phyloP scores from a whole-genome alignment of 2,329 filamentous ascomycete genomes.

The Colletotrichum magnum region DNA sequence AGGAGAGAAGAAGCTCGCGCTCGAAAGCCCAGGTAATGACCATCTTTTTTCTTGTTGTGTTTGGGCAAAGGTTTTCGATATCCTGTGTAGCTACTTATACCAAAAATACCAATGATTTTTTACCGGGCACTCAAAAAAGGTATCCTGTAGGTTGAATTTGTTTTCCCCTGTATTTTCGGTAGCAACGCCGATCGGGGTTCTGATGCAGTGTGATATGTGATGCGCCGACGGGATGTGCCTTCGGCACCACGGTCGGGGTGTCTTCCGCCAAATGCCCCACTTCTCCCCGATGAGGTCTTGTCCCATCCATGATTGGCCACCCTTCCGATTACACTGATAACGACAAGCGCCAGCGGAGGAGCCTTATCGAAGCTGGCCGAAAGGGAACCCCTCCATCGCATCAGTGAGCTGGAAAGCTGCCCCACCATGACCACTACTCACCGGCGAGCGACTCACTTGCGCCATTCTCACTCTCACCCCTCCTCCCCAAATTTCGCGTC shows the following conservation, averaged over 20 bases:
- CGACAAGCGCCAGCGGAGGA: not conserved
- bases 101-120: conserved; percentile 3
- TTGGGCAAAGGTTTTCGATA: not conserved
- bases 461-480: conserved; percentile 4
- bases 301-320: not conserved
- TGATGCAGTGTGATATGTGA: not conserved
- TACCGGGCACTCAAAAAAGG: not conserved
- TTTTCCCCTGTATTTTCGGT: too few relatives aligned
- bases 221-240: too few relatives aligned
- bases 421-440: conserved; percentile 35
- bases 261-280: conserved; percentile 1
- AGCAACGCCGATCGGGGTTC: not conserved
- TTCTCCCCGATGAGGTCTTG: not conserved
- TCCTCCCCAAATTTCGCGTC: conserved; percentile 1
- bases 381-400: conserved; percentile 32
- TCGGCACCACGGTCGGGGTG: too few relatives aligned
- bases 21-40: not conserved
- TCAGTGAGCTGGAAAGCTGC: conserved; percentile 10
- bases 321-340: conserved; percentile 17
- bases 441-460: conserved; percentile 32
- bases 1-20: not conserved
- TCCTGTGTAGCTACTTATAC: conserved; percentile 3
- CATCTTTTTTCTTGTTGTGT: not conserved
- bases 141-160: too few relatives aligned
- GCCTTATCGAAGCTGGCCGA: conserved; percentile 36